phyloP scores from a whole-genome alignment of 768 basidiomycete genomes.

The Solioccasus polychromus region DNA sequence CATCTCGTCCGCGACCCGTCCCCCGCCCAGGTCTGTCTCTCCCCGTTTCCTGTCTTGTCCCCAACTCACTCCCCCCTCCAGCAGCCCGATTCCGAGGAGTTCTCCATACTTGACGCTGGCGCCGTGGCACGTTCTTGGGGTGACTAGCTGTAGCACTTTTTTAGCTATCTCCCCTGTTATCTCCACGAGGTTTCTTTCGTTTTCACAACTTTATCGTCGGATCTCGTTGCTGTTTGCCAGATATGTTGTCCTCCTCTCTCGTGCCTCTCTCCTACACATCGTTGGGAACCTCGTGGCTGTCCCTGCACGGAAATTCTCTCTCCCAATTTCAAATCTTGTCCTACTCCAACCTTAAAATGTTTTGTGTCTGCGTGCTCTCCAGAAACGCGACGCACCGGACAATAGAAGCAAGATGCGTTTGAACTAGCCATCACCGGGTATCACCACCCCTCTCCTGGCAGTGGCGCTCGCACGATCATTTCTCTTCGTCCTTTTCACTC shows the following conservation, averaged over 20 bases:
- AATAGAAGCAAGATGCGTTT: neutral
- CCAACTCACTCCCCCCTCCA: constrained; percentile 2
- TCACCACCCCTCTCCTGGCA: neutral
- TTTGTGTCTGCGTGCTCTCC: constrained; percentile 9
- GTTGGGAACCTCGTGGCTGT: constrained; percentile 10
- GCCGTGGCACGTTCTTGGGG: constrained; percentile 35
- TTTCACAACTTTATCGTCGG: constrained; percentile 23
- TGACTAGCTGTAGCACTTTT: constrained; percentile 26
- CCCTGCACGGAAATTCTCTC: constrained; percentile 14
- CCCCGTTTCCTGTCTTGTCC: constrained; percentile 2
- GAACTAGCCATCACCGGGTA: neutral
- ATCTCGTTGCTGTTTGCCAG: constrained; percentile 30
- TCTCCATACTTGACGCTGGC: constrained; percentile 30
- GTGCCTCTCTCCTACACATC: constrained; percentile 16
- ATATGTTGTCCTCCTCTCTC: constrained; percentile 25
- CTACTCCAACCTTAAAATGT: constrained; percentile 15
- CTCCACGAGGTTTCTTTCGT: constrained; percentile 31
- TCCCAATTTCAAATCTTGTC: constrained; percentile 23
- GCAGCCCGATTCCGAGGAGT: constrained; percentile 23
- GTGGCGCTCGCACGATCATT: neutral
- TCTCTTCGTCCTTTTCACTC: neutral
- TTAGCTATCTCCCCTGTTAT: constrained; percentile 29
- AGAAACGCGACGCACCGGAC: constrained; percentile 4
- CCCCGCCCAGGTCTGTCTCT: constrained; percentile 15
- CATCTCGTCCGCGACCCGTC: constrained; percentile 19